Evolutionary conservation across 2,329 filamentous ascomycete species (phyloP).

Genomic region (Pseudogymnoascus sp.): DNA sequence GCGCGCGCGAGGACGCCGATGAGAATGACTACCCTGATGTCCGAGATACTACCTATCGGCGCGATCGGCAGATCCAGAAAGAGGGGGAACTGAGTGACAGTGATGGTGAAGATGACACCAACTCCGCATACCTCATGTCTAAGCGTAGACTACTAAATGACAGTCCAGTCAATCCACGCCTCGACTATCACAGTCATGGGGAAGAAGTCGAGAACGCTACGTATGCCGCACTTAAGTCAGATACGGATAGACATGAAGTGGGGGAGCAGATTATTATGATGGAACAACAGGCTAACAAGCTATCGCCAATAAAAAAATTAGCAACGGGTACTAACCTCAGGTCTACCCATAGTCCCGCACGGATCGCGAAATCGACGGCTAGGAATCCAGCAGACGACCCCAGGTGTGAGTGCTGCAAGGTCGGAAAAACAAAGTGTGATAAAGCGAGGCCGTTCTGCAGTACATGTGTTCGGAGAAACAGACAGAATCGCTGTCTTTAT

Average conservation of each 20-base stretch:
- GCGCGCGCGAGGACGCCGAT: slow-evolving; percentile 59
- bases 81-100: slow-evolving; percentile 79
- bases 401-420: slow-evolving; percentile 1
- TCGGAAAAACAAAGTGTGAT: not conserved
- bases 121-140: slow-evolving; percentile 44
- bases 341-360: not conserved
- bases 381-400: not conserved
- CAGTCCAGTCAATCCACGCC: not conserved
- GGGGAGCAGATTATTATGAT: not conserved
- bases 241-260: not conserved
- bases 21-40: slow-evolving; percentile 80
- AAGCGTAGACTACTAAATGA: not conserved
- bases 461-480: not conserved
- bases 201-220: not conserved
- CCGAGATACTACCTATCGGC: slow-evolving; percentile 70
- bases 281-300: not conserved
- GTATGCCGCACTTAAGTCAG: not conserved
- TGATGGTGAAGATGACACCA: slow-evolving; percentile 73
- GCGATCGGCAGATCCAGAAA: slow-evolving; percentile 68
- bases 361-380: not conserved
- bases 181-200: not conserved
- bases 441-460: not conserved
- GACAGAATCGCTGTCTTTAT: not conserved
- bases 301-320: not conserved
- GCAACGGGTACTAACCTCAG: not conserved